These are phyloP conservation scores for Naganishia antarctica DNA, from an alignment of 768 basidiomycete species.

Conservation along the genomic window DNA sequence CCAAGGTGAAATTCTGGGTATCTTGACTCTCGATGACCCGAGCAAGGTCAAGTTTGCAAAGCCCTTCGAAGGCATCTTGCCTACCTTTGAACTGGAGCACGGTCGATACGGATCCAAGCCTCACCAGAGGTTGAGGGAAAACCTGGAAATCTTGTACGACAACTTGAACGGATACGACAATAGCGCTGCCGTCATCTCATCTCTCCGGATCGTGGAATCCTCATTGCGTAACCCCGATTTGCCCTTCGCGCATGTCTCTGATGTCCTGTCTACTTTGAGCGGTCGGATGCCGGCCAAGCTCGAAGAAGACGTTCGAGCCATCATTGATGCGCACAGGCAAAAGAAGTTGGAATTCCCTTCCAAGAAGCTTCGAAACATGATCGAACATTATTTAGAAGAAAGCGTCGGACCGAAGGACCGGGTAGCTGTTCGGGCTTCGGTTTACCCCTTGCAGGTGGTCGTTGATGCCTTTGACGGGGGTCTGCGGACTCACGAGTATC, in stretches of 20 bases:
- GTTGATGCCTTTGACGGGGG: slow-evolving; percentile 76
- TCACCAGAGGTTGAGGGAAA: slow-evolving; percentile 74
- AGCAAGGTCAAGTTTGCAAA: slow-evolving; percentile 95
- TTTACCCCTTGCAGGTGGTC: slow-evolving; percentile 66
- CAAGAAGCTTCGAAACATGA: slow-evolving; percentile 71
- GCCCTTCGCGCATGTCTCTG: slow-evolving; percentile 76
- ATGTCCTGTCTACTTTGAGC: slow-evolving; percentile 79
- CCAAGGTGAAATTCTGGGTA: slow-evolving; percentile 94
- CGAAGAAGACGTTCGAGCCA: slow-evolving; percentile 74
- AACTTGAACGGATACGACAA: slow-evolving; percentile 97
- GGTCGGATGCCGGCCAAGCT: slow-evolving; percentile 90
- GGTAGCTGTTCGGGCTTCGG: slow-evolving; percentile 68
- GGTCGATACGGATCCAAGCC: slow-evolving; percentile 81
- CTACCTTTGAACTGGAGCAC: slow-evolving; percentile 72
- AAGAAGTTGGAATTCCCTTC: slow-evolving; percentile 86
- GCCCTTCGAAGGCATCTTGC: slow-evolving; percentile 91
- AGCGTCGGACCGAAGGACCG: slow-evolving; percentile 74
- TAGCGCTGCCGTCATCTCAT: slow-evolving; percentile 78
- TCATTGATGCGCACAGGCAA: slow-evolving; percentile 68
- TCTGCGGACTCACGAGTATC: slow-evolving; percentile 77
- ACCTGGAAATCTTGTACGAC: slow-evolving; percentile 72
- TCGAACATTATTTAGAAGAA: slow-evolving; percentile 79
- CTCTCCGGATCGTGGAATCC: slow-evolving; percentile 77
- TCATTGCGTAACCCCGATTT: slow-evolving; percentile 79
- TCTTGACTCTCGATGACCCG: slow-evolving; percentile 92